phyloP scores from a whole-genome alignment of 257 asterid species.

The Nicotiana tomentosiformis region DNA sequence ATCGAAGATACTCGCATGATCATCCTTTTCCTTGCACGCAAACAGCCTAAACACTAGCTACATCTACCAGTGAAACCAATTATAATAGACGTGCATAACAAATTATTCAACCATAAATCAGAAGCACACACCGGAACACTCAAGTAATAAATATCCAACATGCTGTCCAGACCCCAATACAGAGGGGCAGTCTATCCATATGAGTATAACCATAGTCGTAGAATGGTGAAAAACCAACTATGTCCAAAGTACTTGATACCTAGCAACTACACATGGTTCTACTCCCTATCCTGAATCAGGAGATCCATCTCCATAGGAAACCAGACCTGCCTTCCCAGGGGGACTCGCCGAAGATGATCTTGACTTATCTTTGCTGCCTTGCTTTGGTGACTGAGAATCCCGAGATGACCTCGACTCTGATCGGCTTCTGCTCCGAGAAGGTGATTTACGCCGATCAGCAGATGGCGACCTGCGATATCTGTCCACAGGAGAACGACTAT shows the following conservation, averaged over 20 bases:
- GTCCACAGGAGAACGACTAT: conserved; percentile 62
- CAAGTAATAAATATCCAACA: background rate
- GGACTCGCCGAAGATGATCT: conserved; percentile 62
- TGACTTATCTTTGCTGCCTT: conserved; percentile 33
- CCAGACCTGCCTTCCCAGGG: conserved; percentile 62
- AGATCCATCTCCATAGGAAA: conserved; percentile 80
- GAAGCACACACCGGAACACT: background rate
- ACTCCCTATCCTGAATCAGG: conserved; percentile 45
- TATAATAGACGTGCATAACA: background rate
- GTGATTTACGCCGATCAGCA: conserved; percentile 40
- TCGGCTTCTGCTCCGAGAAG: conserved; percentile 57
- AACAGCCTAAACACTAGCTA: background rate
- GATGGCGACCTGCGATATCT: conserved; percentile 54
- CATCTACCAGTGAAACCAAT: background rate
- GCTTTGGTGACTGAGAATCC: conserved; percentile 53
- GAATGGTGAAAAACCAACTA: background rate
- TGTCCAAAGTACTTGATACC: background rate
- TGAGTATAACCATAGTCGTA: background rate
- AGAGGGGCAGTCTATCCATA: background rate
- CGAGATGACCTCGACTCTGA: conserved; percentile 48
- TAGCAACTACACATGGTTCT: background rate
- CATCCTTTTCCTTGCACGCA: background rate
- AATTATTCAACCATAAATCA: conserved; percentile 3
- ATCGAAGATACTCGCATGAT: background rate
- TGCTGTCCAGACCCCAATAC: background rate